phyloP scores from a whole-genome alignment of 331 rosid genomes.

The Acacia concinna region DNA sequence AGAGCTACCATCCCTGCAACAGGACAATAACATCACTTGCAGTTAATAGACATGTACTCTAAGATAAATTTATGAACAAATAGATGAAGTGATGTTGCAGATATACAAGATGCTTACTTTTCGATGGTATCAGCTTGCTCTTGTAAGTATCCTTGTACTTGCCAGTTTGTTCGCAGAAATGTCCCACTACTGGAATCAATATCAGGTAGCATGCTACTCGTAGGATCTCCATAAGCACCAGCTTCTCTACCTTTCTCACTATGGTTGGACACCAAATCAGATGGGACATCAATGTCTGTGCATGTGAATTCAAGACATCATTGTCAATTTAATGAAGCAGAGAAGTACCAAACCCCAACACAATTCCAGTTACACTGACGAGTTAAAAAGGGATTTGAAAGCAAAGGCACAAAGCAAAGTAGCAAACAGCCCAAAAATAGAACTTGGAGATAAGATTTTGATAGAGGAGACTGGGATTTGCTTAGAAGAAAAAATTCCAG shows the following conservation, averaged over 20 bases:
- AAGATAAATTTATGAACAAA: slow-evolving; percentile 16
- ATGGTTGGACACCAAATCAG: slow-evolving; percentile 53
- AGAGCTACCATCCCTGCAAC: slow-evolving; percentile 68
- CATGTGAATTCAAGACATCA: slow-evolving; percentile 25
- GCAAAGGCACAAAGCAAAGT: slow-evolving; percentile 16
- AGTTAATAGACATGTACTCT: slow-evolving; percentile 24
- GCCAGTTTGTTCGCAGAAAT: slow-evolving; percentile 86
- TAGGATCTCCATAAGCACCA: slow-evolving; percentile 55
- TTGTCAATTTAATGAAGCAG: slow-evolving; percentile 3
- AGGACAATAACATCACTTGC: slow-evolving; percentile 26
- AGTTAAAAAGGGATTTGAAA: slow-evolving; percentile 26
- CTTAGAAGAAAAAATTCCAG: slow-evolving; percentile 21
- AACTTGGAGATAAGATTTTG: slow-evolving; percentile 12
- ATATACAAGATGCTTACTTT: slow-evolving; percentile 49
- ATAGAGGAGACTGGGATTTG: slow-evolving; percentile 26
- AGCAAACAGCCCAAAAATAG: slow-evolving; percentile 1
- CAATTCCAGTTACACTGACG: slow-evolving; percentile 10
- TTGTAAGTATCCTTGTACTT: slow-evolving; percentile 90
- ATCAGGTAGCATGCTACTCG: slow-evolving; percentile 48
- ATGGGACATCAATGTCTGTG: slow-evolving; percentile 70
- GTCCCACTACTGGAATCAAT: slow-evolving; percentile 54
- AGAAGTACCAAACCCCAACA: not conserved
- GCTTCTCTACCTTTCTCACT: slow-evolving; percentile 54
- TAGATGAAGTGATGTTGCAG: slow-evolving; percentile 18
- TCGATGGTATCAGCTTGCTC: slow-evolving; percentile 91